Percentiles rank a stretch among this genome's conserved stretches.
phyloP scores from a whole-genome alignment of 1,139 yeast species.

The Suhomyces chickasaworum region DNA sequence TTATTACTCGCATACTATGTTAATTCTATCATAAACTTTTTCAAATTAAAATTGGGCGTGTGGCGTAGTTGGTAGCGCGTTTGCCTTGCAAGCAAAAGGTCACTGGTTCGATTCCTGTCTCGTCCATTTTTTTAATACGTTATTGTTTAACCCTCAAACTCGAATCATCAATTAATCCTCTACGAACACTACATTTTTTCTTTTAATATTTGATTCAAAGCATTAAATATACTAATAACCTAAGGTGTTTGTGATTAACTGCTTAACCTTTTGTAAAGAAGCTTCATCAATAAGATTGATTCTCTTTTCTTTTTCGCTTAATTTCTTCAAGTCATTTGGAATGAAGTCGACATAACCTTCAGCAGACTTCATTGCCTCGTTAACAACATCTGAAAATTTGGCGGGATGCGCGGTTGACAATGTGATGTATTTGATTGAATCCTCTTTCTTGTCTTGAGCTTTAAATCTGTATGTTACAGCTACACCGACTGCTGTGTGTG shows the following conservation, averaged over 20 bases:
- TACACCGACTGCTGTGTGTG: constrained; percentile 96
- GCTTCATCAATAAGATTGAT: constrained; percentile 74
- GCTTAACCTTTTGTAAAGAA: constrained; percentile 70
- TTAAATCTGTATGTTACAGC: constrained; percentile 69
- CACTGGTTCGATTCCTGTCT: constrained; percentile 69
- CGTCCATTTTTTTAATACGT: constrained; percentile 47
- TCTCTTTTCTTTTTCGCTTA: constrained; percentile 73
- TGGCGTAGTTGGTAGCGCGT: constrained; percentile 76
- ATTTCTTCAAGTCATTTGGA: constrained; percentile 80
- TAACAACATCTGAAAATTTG: constrained; percentile 94
- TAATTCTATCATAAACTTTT: no score
- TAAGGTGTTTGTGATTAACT: constrained; percentile 45
- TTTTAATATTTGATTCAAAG: neutral
- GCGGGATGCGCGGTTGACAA: constrained; percentile 98
- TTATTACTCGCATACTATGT: no score
- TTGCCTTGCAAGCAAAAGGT: constrained; percentile 68
- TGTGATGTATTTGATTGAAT: constrained; percentile 62
- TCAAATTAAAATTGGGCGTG: constrained; percentile 46
- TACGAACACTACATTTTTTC: no score
- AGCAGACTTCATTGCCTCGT: constrained; percentile 66
- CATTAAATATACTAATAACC: neutral
- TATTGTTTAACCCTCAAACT: no score
- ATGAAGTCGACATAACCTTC: constrained; percentile 83
- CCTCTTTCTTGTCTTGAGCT: constrained; percentile 46
- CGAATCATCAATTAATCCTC: no score